phyloP scores from a whole-genome alignment of 331 rosid species.

The Rhamnella rubrinervis region DNA sequence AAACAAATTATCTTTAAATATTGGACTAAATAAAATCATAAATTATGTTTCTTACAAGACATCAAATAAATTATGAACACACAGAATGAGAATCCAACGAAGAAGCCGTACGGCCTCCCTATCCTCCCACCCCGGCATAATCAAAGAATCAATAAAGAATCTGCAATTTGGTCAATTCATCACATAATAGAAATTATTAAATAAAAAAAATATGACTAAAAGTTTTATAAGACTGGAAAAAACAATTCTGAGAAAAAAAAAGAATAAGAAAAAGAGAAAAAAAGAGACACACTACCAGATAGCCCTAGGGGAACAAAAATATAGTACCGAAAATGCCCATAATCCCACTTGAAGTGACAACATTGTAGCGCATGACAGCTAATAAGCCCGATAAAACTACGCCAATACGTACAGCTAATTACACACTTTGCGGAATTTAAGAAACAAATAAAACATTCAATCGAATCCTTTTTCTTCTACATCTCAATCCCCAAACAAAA shows the following conservation, averaged over 20 bases:
- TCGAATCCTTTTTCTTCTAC: conserved; percentile 17
- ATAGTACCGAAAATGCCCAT: conserved; percentile 14
- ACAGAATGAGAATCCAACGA: no score
- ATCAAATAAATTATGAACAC: no score
- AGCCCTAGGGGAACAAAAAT: no score
- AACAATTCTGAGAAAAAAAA: no score
- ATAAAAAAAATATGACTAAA: background rate
- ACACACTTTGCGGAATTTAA: conserved; percentile 44
- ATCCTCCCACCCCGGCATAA: no score
- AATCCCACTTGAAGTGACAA: conserved; percentile 5
- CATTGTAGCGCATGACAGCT: conserved; percentile 81
- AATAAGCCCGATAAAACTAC: conserved; percentile 57
- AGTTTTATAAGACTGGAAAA: background rate
- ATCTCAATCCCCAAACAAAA: conserved; percentile 10
- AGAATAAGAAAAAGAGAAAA: background rate
- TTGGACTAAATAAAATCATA: no score
- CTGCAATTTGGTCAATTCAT: background rate
- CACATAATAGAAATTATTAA: background rate
- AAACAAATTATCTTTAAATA: no score
- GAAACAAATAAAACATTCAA: conserved; percentile 24
- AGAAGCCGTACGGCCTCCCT: no score
- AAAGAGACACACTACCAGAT: background rate
- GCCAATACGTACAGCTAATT: conserved; percentile 76
- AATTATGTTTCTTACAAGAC: no score
- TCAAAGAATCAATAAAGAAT: background rate